Evolutionary conservation across 2,329 filamentous ascomycete species (phyloP).

Genomic region (Claviceps sorghi): DNA sequence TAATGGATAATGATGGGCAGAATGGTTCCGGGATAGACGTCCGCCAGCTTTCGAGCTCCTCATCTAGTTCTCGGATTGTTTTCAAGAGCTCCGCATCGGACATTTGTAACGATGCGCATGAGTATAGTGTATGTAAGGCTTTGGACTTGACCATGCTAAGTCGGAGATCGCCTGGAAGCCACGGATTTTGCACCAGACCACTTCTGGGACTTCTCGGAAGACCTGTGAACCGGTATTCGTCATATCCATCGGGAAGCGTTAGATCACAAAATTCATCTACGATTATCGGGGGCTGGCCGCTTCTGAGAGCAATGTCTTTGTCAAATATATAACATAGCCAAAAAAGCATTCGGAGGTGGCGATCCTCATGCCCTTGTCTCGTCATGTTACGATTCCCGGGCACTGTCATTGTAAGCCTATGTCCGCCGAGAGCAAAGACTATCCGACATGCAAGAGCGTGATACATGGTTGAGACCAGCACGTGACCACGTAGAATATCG

Average conservation of each 20-base stretch:
- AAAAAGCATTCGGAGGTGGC: constrained; percentile 29
- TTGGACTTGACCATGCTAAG: constrained; percentile 38
- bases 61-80: constrained; percentile 41
- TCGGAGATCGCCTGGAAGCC: constrained; percentile 32
- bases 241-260: constrained; percentile 26
- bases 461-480: constrained; percentile 30
- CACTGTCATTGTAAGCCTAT: constrained; percentile 16
- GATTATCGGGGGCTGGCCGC: constrained; percentile 36
- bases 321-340: constrained; percentile 41
- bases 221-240: constrained; percentile 10
- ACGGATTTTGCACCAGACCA: constrained; percentile 12
- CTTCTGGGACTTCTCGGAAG: constrained; percentile 1
- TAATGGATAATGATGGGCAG: constrained; percentile 32
- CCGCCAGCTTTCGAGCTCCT: constrained; percentile 41
- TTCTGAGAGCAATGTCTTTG: constrained; percentile 40
- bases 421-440: constrained; percentile 33
- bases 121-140: constrained; percentile 33
- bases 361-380: constrained; percentile 13
- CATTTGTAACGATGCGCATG: constrained; percentile 30
- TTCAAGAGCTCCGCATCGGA: constrained; percentile 38
- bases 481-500: constrained; percentile 29
- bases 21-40: constrained; percentile 28
- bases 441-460: constrained; percentile 31
- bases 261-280: constrained; percentile 38
- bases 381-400: constrained; percentile 7